Base-by-base conservation (phyloP, 768 basidiomycete species). In the Heimioporus sp. region DNA sequence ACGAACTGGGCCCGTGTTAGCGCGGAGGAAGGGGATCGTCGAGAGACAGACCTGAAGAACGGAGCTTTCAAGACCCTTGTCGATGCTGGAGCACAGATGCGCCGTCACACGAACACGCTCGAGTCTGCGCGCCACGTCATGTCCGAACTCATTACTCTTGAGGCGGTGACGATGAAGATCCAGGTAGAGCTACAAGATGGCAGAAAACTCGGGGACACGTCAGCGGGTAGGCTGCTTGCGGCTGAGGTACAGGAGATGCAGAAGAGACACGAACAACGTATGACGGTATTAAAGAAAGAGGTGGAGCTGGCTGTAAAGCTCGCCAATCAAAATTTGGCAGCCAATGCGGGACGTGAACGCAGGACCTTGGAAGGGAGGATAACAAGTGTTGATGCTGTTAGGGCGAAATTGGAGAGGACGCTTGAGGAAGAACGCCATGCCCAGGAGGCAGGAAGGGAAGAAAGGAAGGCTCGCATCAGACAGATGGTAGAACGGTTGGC, bases 171-270 rank as follows among this genome's bases (percentile, higher is more conserved):
- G 2, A 65, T 80, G 8, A 72, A 69, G 28, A 76, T 83, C 38
- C 80, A 81, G 56, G 56, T 64, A 10, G 80, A 83, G 54, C 65
- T 81, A 1, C 72, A 72, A 30, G 65, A 72, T 36, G 62, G 70
- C 4, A 72, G 73, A 43, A 67, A 73, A 32, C 70, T 81, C 17
- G 60, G 68, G 2, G 65, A 81, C 48, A 80, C 81, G 2, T 61
- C 64, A 1, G 80, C 80, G 63, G 60, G 31, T 76, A 79, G 53
- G 64, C 80, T 10, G 69, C 70, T 50, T 64, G 69, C 21, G 10
- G 79, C 79, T 41, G 61, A 79, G 0, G 66, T 70, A 51, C 72
- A 69, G 43, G 74, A 77, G 58, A 68, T 72, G 31, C 57, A 71
- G 54, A 67, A 69, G 40, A 73, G 76, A 51, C 64, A 72, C 40